These are phyloP conservation scores for Cocos nucifera DNA, from an alignment of 176 grass and related monocot species.

Conservation along the genomic window DNA sequence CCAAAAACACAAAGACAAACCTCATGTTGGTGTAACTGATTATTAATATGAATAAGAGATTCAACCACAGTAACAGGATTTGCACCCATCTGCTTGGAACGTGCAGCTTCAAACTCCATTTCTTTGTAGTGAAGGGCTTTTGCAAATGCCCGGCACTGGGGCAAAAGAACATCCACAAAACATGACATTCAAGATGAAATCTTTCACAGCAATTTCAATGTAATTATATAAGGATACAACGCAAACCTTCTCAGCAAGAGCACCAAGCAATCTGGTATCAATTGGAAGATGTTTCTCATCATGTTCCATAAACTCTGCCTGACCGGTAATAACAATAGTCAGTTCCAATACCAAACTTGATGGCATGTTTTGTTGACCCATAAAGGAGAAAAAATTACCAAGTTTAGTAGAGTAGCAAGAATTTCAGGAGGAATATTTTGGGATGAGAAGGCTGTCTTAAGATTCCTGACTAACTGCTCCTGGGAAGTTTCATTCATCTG, in stretches of 20 bases:
- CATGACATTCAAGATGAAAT: too few relatives aligned
- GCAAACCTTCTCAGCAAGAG: conserved; percentile 90
- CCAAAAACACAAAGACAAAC: conserved; percentile 30
- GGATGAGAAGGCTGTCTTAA: conserved; percentile 97
- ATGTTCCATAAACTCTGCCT: conserved; percentile 99
- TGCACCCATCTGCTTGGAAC: conserved; percentile 93
- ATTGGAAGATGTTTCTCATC: conserved; percentile 99
- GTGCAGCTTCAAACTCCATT: conserved; percentile 98
- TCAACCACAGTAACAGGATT: conserved; percentile 96
- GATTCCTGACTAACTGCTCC: conserved; percentile 91
- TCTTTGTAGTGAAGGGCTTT: conserved; percentile 99
- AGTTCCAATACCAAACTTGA: not conserved
- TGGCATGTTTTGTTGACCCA: too few relatives aligned
- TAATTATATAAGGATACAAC: too few relatives aligned
- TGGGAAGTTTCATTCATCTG: conserved; percentile 94
- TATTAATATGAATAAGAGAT: conserved; percentile 98
- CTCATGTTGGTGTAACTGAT: conserved; percentile 97
- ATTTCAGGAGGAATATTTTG: conserved; percentile 99
- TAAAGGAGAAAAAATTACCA: conserved; percentile 41
- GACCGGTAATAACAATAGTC: conserved; percentile 17
- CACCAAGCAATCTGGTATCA: conserved; percentile 91
- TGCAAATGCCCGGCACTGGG: conserved; percentile 88
- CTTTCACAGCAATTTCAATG: too few relatives aligned
- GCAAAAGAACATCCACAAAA: not conserved
- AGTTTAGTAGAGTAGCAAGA: conserved; percentile 83